Evolutionary conservation across 257 asterid species (phyloP).

Genomic region (Solanum chiquidenum): DNA sequence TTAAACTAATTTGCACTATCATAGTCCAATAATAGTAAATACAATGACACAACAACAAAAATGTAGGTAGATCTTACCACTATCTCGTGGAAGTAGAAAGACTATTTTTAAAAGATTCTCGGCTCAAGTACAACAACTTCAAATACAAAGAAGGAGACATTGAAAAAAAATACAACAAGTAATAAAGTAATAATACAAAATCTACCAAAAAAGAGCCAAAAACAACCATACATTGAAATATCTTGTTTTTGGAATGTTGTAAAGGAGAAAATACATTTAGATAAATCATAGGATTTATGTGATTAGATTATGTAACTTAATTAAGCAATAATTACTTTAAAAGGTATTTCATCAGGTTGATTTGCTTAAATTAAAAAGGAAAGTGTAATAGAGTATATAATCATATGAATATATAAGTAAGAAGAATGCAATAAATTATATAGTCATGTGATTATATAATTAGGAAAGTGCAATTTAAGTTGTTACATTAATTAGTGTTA

Average conservation of each 20-base stretch:
- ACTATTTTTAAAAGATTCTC: too few relatives aligned
- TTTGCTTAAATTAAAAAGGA: not conserved
- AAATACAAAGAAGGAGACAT: too few relatives aligned
- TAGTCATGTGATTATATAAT: too few relatives aligned
- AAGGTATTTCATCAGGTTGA: not conserved
- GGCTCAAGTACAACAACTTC: accelerated
- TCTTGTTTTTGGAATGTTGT: not conserved
- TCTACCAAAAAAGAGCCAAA: too few relatives aligned
- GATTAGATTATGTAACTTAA: not conserved
- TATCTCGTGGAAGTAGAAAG: accelerated
- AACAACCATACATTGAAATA: not conserved
- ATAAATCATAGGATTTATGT: not conserved
- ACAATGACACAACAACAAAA: not conserved
- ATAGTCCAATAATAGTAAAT: not conserved
- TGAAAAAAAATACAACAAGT: not conserved
- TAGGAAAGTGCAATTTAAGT: too few relatives aligned
- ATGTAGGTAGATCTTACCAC: not conserved
- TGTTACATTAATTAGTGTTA: not conserved
- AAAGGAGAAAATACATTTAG: not conserved
- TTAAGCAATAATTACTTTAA: not conserved
- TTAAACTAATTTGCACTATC: not conserved
- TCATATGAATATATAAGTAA: not conserved
- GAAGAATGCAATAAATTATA: not conserved
- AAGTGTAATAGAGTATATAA: not conserved
- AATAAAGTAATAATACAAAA: too few relatives aligned